Base-by-base conservation (phyloP, 1,139 yeast genomes). In the Blastobotrys raffinosifermentans region DNA sequence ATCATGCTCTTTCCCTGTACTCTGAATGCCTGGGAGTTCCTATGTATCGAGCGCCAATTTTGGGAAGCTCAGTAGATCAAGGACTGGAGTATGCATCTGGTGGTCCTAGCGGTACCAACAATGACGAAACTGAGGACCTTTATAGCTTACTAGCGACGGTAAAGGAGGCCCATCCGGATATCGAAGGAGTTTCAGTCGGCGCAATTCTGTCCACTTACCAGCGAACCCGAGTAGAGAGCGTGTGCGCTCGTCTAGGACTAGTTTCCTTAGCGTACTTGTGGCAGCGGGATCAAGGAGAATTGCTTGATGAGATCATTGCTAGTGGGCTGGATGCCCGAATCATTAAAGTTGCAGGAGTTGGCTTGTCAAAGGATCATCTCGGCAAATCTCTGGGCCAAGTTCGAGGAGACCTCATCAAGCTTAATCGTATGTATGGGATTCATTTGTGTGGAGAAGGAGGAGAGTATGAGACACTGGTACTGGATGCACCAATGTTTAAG, bases 361-460 rank as follows among this genome's bases (percentile, higher is more conserved):
- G 98, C 0, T 69, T 91, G 38, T 68, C 71, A 37, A 66, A 71
- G 8, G 55, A 55, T 1, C 86, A 87, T 60, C 65, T 91, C 43
- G 94, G 93, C 1, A 71, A 73, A 55, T 66, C 80, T 3, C 66
- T 91, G 30, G 71, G 68, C 2, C 72, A 83, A 47, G 64, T 82
- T 48, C 73, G 73, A 39, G 81, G 86, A 0, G 70, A 67, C 1
- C 60, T 91, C 54, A 51, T 72, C 8, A 67, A 66, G 27, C 64
- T 89, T 47, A 82, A 89, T 53, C 48, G 58, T 8, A 63, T 66
- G 61, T 89, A 76, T 58, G 94, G 89, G 2, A 84, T 89, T 7
- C 96, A 91, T 58, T 77, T 91, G 0, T 91, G 98, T 64, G 98
- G 98, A 6, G 98, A 91, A 65, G 98, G 98, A 15, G 98, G 98